These are phyloP conservation scores for Solanum appendiculatum DNA, from an alignment of 257 asterid species.

Conservation along the genomic window DNA sequence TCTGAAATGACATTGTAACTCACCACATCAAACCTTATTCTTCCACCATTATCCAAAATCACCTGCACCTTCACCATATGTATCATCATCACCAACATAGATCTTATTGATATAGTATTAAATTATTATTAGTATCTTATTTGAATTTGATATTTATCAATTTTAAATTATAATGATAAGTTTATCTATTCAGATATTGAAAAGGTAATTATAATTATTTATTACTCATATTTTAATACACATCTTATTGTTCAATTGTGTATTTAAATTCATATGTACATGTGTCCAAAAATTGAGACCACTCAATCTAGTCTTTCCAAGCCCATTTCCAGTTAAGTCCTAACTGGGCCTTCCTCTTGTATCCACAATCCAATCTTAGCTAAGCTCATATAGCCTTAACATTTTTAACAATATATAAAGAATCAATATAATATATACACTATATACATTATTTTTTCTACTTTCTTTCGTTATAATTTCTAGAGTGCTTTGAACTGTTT, in stretches of 20 bases:
- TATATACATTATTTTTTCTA: neutral
- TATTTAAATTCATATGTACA: neutral
- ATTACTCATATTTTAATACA: neutral
- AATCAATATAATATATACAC: neutral
- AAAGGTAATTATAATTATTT: neutral
- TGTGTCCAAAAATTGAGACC: too few relatives aligned
- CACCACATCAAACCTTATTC: neutral
- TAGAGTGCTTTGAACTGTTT: neutral
- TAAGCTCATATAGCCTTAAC: neutral
- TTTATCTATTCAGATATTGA: neutral
- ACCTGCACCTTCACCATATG: accelerated
- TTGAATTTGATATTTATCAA: neutral
- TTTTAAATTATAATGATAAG: neutral
- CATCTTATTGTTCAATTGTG: accelerated
- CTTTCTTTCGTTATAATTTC: too few relatives aligned
- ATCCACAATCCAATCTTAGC: neutral
- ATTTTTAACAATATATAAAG: neutral
- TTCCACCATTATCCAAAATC: neutral
- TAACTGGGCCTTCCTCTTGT: neutral
- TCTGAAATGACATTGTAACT: neutral
- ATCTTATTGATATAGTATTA: neutral
- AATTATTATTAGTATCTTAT: neutral
- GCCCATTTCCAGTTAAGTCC: neutral
- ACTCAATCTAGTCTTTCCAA: neutral
- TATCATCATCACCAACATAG: neutral